A percentile compares a stretch with the other conserved stretches of the same genome.
These are phyloP conservation scores for Sarocladium strictum DNA, from an alignment of 2,329 filamentous ascomycete genomes.

Conservation along the genomic window DNA sequence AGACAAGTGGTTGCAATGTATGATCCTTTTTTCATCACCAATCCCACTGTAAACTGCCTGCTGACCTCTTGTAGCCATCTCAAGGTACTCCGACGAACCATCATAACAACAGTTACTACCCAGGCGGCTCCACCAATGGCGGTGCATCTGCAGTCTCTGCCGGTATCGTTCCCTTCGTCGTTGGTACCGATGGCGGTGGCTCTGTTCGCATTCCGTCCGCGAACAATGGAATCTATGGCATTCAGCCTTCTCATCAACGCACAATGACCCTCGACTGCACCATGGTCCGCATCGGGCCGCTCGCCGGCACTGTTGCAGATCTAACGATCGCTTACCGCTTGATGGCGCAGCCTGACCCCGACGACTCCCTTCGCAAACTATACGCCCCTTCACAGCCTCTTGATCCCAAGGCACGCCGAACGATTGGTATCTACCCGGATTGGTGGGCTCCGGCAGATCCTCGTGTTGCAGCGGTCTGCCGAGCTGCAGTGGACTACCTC, in stretches of 20 bases:
- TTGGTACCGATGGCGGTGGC: constrained; percentile 73
- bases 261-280: constrained; percentile 47
- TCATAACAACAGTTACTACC: constrained; percentile 69
- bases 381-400: constrained; percentile 55
- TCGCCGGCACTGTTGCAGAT: constrained; percentile 71
- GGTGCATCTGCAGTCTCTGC: constrained; percentile 63
- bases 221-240: constrained; percentile 75
- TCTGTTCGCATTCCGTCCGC: constrained; percentile 67
- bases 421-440: constrained; percentile 65
- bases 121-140: constrained; percentile 75
- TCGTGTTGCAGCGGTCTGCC: constrained; percentile 55
- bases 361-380: constrained; percentile 50
- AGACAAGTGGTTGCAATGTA: constrained; percentile 7
- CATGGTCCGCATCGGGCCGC: constrained; percentile 63
- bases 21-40: neutral
- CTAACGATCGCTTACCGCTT: constrained; percentile 76
- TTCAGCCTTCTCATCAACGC: constrained; percentile 73
- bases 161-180: constrained; percentile 67
- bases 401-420: constrained; percentile 40
- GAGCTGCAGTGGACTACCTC: constrained; percentile 55
- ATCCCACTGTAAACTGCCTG: neutral
- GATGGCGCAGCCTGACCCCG: constrained; percentile 67
- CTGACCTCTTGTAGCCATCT: constrained; percentile 35
- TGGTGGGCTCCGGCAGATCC: constrained; percentile 48
- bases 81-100: constrained; percentile 75